Percentiles rank a stretch among this genome's conserved stretches.
Evolutionary conservation across 164 flowering plant species (phyloP).

Genomic region (Cinnamomum chago): DNA sequence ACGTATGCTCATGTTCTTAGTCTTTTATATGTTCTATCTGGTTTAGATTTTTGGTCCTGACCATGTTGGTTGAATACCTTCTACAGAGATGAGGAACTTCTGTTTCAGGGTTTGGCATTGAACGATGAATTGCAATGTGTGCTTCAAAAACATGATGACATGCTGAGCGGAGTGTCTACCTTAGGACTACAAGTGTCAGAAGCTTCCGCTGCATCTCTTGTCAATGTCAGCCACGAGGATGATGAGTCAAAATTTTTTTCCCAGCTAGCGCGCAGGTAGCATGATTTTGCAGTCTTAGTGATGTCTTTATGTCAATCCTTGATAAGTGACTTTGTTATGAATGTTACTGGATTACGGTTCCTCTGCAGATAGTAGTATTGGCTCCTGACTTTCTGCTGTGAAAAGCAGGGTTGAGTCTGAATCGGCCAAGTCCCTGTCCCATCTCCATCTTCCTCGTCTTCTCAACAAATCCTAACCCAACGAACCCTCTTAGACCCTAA

Average conservation of each 20-base stretch:
- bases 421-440: too few species aligned
- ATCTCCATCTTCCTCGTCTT: too few species aligned
- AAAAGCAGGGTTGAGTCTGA: too few species aligned
- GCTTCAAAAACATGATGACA: slow-evolving; percentile 65
- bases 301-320: too few species aligned
- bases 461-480: too few species aligned
- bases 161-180: slow-evolving; percentile 45
- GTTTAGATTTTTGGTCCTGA: not conserved
- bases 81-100: slow-evolving; percentile 81
- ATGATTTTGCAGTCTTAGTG: not conserved
- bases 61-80: slow-evolving; percentile 11
- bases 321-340: too few species aligned
- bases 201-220: slow-evolving; percentile 35
- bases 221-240: slow-evolving; percentile 76
- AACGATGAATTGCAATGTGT: slow-evolving; percentile 89
- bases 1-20: slow-evolving; percentile 39
- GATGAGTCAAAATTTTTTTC: slow-evolving; percentile 87
- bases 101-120: slow-evolving; percentile 72
- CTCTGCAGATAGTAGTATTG: too few species aligned
- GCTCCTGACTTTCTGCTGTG: too few species aligned
- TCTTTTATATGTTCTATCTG: not conserved
- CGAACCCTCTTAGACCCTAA: too few species aligned
- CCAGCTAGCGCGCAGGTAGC: slow-evolving; percentile 76
- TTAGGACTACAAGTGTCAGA: slow-evolving; percentile 9
- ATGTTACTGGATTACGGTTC: too few species aligned